Conservation (phyloP, 805 yeast genomes). For the Wickerhamiella nectarea region DNA sequence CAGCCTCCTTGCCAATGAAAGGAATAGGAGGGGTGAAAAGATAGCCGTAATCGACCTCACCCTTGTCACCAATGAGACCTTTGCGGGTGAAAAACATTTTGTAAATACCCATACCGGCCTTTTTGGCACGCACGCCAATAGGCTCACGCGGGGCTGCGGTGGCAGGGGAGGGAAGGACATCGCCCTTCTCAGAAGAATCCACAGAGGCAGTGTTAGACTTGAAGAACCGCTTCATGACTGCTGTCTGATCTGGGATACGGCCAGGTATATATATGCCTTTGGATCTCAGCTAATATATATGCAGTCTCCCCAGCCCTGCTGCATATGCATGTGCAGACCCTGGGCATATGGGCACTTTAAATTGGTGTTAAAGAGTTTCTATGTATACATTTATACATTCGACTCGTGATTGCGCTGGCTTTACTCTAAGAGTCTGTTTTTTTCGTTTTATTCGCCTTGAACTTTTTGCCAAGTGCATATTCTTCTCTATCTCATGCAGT, state of each 20-base stretch:
- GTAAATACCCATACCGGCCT: constrained; percentile 6
- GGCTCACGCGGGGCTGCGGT: background rate
- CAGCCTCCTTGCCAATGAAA: constrained; percentile 40
- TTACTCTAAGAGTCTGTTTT: no score
- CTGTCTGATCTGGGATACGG: background rate
- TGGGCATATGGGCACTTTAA: no score
- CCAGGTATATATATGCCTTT: background rate
- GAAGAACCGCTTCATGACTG: constrained; percentile 5
- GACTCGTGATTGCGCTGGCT: no score
- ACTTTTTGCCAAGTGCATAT: background rate
- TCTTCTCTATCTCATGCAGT: background rate
- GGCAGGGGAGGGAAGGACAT: constrained; percentile 3
- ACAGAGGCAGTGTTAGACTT: constrained; percentile 2
- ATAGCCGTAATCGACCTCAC: constrained; percentile 53
- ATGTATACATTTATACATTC: no score
- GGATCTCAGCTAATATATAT: background rate
- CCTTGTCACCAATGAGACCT: constrained; percentile 62
- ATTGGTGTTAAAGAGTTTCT: no score
- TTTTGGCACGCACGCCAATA: background rate
- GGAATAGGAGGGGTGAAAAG: constrained; percentile 75
- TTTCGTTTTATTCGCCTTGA: background rate
- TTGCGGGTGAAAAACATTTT: constrained; percentile 48
- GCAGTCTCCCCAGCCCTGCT: background rate
- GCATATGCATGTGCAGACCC: background rate
- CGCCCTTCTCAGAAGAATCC: background rate